Evolutionary conservation across 768 basidiomycete species (phyloP), one percentile per base, ranked within the genome.

Genomic region (Boletus pseudopeckii): DNA sequence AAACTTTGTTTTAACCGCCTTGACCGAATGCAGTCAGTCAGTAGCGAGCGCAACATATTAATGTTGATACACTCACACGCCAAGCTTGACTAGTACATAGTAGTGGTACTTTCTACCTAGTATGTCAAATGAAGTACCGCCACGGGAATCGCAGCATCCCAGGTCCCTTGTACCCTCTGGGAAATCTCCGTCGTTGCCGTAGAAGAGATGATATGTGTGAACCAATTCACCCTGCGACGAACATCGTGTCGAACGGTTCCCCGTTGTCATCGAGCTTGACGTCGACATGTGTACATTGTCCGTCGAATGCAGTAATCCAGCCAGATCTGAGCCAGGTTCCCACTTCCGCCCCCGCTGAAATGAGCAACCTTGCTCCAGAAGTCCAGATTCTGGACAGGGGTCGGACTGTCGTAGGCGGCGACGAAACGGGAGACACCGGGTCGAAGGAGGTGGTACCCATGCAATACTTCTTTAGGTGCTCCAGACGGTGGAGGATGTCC

Each of bases 391-490:
- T 52, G 45, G 3, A 17, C 18, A 36, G 56, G 20, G 33, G 60
- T 50, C 0, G 62, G 65, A 10, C 58, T 41, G 28, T 70, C 70
- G 45, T 71, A 70, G 1, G 70, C 60, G 4, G 17, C 26, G 6
- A 66, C 56, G 54, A 72, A 72, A 7, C 61, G 57, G 17, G 52
- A 50, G n/a, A 72, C 45, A 18, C 72, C 46, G 1, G 69, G 69
- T 11, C 50, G 58, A 18, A 72, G 61, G 37, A 73, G 57, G 37
- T 52, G 54, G 32, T 61, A 55, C 22, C 65, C 68, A 73, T 10
- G 54, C 46, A 1, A 48, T 42, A 75, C 11, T 63, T 56, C 32
- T 63, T 61, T 22, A 77, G 60, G 50, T 69, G 72, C n/a, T 75
- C 75, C 26, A 77, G 42, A 7, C 75, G 65, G 1, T 28, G 7